Evolutionary conservation across 177 flowering plant species (phyloP).

Genomic region (Vitis hybrid): DNA sequence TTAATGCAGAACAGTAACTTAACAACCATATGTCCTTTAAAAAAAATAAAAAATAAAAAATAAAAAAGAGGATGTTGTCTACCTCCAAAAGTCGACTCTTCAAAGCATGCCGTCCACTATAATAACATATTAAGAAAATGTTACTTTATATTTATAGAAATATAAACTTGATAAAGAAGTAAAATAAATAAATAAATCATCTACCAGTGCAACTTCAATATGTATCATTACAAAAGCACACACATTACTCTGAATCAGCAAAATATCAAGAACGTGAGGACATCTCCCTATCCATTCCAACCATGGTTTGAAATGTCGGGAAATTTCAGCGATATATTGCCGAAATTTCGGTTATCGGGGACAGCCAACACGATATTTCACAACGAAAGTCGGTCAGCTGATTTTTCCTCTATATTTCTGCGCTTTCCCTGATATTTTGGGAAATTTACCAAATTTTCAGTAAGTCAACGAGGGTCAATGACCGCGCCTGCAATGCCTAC

Average conservation of each 20-base stretch:
- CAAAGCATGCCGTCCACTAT: conserved; percentile 96
- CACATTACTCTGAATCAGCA: background rate
- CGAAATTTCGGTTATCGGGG: no score
- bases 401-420: no score
- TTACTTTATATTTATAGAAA: background rate
- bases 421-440: no score
- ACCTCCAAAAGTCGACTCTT: conserved; percentile 77
- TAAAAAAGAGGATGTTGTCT: background rate
- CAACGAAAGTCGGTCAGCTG: no score
- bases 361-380: no score
- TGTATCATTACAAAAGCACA: background rate
- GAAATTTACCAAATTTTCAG: no score
- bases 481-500: no score
- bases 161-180: background rate
- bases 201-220: background rate
- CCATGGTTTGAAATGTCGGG: no score
- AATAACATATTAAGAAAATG: background rate
- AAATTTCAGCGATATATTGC: no score
- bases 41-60: background rate
- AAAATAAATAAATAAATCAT: background rate
- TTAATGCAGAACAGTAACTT: background rate
- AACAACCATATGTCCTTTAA: background rate
- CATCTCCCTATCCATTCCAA: background rate
- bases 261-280: background rate
- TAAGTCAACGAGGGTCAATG: no score